Evolutionary conservation across 1,139 yeast genomes (phyloP), one percentile per base, ranked within the genome.

Genomic region (Yamadazyma atlantica): DNA sequence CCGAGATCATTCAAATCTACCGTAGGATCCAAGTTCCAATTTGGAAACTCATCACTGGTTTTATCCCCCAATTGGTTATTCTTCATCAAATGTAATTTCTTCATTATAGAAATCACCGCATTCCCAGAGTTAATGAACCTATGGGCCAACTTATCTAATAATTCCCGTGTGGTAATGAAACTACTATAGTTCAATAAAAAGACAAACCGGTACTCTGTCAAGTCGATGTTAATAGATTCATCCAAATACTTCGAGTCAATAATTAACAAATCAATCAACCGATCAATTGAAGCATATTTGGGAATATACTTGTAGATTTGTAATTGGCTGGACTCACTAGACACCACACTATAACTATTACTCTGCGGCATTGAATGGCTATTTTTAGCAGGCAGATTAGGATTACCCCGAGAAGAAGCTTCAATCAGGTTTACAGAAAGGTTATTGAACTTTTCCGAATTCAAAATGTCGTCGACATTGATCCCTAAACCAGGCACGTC

Each of bases 21-120:
- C 4, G 57, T 50, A 2, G 58, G 51, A 42, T 70, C 75, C 18
- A 62, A 48, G 13, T 59, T 56, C 90, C 90, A 84, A 45, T 69
- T 68, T 2, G 84, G 84, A 48, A 73, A 76, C 13, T 55, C 59
- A 33, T 42, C 43, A 21, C 39, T 4, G 10, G 34, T 31, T 5
- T 33, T 44, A 12, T 35, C 35, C 9, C 7, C 12, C 9, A 16
- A 5, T 11, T 28, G 30, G 13, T 39, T 39, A 16, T 34, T 34
- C 28, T 44, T 50, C 11, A 43, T 39, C 25, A 46, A 40, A 37
- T 53, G 45, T 14, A 50, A 36, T 35, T 52, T 64, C 46, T 67
- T 69, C 75, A 70, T 69, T 2, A 71, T 67, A 3, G 75, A 66
- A 15, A 70, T 65, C 6, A 71, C 75, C 0, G 75, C 78, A 53